phyloP scores from a whole-genome alignment of 2,329 filamentous ascomycete genomes.

The Scedosporium dehoogii region DNA sequence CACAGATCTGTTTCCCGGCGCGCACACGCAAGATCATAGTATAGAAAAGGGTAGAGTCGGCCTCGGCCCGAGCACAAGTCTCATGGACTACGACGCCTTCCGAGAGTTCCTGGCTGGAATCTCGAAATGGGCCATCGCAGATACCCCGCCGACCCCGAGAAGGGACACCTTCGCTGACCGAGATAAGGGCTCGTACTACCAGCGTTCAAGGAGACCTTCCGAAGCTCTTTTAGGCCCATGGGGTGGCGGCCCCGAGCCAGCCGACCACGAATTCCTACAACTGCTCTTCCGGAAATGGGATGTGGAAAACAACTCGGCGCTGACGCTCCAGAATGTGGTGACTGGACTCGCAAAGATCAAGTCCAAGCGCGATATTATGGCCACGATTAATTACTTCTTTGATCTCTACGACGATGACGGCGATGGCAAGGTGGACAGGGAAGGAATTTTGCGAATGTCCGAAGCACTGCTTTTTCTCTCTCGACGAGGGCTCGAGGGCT shows the following conservation, averaged over 20 bases:
- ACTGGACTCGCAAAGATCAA: constrained; percentile 85
- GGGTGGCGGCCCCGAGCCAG: constrained; percentile 55
- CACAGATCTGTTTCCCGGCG: constrained; percentile 26
- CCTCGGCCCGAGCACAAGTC: constrained; percentile 75
- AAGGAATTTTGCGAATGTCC: constrained; percentile 89
- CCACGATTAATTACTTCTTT: constrained; percentile 95
- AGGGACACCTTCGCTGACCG: constrained; percentile 37
- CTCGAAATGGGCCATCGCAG: constrained; percentile 86
- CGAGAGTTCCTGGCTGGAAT: constrained; percentile 86
- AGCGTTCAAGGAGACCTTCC: constrained; percentile 35
- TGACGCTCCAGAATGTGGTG: constrained; percentile 87
- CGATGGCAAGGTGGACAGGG: constrained; percentile 85
- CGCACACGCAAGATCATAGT: constrained; percentile 26
- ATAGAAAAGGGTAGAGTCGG: constrained; percentile 81
- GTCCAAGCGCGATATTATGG: constrained; percentile 92
- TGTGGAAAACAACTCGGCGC: constrained; percentile 59
- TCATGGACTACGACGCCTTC: constrained; percentile 97
- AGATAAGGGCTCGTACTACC: constrained; percentile 46
- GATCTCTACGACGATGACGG: constrained; percentile 90
- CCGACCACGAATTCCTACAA: constrained; percentile 90
- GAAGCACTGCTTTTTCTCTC: constrained; percentile 91
- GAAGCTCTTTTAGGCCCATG: constrained; percentile 36
- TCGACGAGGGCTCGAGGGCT: constrained; percentile 71
- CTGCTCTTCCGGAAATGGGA: constrained; percentile 87
- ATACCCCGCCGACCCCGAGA: constrained; percentile 57